Base-by-base conservation (phyloP, 768 basidiomycete species). In the Dacryopinax spathularia region DNA sequence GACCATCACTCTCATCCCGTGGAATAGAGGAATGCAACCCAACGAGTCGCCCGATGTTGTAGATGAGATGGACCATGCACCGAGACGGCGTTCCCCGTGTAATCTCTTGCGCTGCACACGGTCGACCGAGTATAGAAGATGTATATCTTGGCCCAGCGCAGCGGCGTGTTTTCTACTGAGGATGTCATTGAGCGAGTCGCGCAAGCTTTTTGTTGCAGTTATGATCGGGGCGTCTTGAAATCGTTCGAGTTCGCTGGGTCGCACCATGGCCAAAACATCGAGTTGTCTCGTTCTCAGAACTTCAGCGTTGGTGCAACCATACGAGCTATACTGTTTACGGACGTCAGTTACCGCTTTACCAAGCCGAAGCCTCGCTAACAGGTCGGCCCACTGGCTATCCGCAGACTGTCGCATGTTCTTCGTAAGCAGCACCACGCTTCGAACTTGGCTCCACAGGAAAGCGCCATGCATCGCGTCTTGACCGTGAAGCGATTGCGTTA, bases 1-100 rank as follows among this genome's bases (percentile, higher is more conserved):
- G 20, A 63, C 25, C 44, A 63, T 56, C 2, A 63, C 63, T 12
- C 34, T n/a, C 43, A 63, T 60, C 2, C 63, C 63, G 13, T 20
- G 18, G 25, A 63, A 31, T 15, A 63, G 44, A 29, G 63, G 63
- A 1, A 63, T 12, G n/a, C 15, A 16, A 39, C 63, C 31, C 2
- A 63, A 29, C 3, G 48, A 22, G 31, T 56, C 48, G 15, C 29
- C 25, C 29, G 48, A 27, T 6, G 15, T 3, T 2, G 22, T 29
- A 9, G 48, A 56, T 6, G 10, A 6, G 7, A 56, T 29, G 25
- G 25, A 56, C 18, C 25, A 6, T 5, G 10, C 13, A 5, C 31
- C 48, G n/a, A 13, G 9, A 29, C 5, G 18, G 5, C 31, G 10
- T 18, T 13, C 48, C 48, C 25, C 48, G 3, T 3, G 31, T 22